Evolutionary conservation across 2,329 filamentous ascomycete species (phyloP).

Genomic region (Lachnellula subtilissima): DNA sequence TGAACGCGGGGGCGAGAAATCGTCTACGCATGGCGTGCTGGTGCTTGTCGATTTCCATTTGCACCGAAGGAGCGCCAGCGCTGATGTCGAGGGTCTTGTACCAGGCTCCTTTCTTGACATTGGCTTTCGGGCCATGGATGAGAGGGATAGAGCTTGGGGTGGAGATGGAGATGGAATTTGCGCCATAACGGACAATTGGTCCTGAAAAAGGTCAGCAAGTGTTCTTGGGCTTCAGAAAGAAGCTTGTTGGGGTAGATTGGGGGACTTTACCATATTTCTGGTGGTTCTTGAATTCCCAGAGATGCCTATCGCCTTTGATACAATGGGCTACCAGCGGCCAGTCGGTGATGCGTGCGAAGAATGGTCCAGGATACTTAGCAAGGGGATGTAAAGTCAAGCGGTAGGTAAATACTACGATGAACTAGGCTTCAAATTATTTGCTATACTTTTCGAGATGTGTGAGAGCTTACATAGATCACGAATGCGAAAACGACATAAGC

Average conservation of each 20-base stretch:
- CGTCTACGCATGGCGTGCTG: slow-evolving; percentile 14
- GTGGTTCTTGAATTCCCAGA: slow-evolving; percentile 13
- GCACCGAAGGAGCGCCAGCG: slow-evolving; percentile 9
- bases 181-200: slow-evolving; percentile 4
- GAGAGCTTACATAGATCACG: neutral
- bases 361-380: slow-evolving; percentile 31
- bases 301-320: slow-evolving; percentile 11
- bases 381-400: slow-evolving; percentile 27
- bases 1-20: slow-evolving; percentile 30
- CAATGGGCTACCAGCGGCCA: slow-evolving; percentile 11
- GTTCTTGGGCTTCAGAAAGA: neutral
- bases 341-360: slow-evolving; percentile 12
- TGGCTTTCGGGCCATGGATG: slow-evolving; percentile 15
- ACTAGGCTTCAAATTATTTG: neutral
- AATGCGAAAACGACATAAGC: neutral
- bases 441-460: neutral
- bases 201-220: neutral
- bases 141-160: slow-evolving; percentile 1
- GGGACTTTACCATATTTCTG: slow-evolving; percentile 11
- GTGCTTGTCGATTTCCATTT: slow-evolving; percentile 12
- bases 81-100: slow-evolving; percentile 14
- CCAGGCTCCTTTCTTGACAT: slow-evolving; percentile 14
- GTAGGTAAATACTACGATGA: slow-evolving; percentile 5
- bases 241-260: neutral
- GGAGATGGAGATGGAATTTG: slow-evolving; percentile 11